Evolutionary conservation across 2,329 filamentous ascomycete genomes (phyloP).

Genomic region (Sporothrix brasiliensis): DNA sequence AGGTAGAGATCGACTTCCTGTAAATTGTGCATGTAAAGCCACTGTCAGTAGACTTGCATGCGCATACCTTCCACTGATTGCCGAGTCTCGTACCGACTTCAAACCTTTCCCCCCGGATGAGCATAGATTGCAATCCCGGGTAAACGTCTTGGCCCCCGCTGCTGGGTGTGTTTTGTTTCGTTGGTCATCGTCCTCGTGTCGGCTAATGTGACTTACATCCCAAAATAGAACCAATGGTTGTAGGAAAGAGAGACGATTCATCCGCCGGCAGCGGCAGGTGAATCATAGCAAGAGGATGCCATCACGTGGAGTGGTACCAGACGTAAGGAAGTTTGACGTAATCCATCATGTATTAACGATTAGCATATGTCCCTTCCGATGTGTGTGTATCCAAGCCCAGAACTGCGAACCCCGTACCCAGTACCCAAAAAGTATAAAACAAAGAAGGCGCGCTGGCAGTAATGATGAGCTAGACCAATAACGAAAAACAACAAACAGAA

Average conservation of each 20-base stretch:
- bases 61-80: background rate
- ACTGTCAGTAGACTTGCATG: too few species aligned
- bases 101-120: background rate
- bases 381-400: background rate
- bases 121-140: slow-evolving; percentile 28
- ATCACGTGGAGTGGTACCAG: background rate
- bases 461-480: background rate
- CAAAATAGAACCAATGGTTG: background rate
- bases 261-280: background rate
- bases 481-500: too few species aligned
- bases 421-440: background rate
- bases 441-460: background rate
- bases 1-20: too few species aligned
- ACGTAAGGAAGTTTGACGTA: background rate
- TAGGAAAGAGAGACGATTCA: background rate
- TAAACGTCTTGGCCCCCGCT: slow-evolving; percentile 16
- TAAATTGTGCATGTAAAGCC: too few species aligned
- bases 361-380: background rate
- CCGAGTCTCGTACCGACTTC: background rate
- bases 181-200: background rate
- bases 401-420: background rate
- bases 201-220: slow-evolving; percentile 18
- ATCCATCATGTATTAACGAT: background rate
- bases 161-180: background rate
- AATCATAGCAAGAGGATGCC: background rate